A percentile compares a stretch with the other conserved stretches of the same genome.
phyloP scores from a whole-genome alignment of 257 asterid species.

The Datura wrightii region DNA sequence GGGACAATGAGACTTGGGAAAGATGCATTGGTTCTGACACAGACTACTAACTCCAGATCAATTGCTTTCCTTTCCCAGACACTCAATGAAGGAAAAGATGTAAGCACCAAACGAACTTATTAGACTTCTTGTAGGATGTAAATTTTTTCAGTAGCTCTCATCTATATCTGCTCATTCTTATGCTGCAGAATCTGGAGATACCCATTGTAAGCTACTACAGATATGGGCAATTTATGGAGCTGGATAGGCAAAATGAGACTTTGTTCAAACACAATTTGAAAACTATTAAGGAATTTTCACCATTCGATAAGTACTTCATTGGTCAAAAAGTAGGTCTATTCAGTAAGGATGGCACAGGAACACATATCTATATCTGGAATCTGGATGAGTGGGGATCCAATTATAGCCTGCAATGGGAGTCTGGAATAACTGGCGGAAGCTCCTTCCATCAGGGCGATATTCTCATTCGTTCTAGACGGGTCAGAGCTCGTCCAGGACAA shows the following conservation, averaged over 20 bases:
- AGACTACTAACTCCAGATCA: constrained; percentile 72
- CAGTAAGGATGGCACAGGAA: constrained; percentile 63
- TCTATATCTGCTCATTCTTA: constrained; percentile 33
- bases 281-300: constrained; percentile 66
- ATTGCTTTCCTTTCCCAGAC: constrained; percentile 82
- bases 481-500: constrained; percentile 86
- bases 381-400: constrained; percentile 80
- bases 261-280: constrained; percentile 66
- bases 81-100: constrained; percentile 77
- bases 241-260: constrained; percentile 65
- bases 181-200: constrained; percentile 74
- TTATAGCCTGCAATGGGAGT: constrained; percentile 66
- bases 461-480: constrained; percentile 61
- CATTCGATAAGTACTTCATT: constrained; percentile 74
- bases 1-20: constrained; percentile 89
- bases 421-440: constrained; percentile 69
- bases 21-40: constrained; percentile 87
- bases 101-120: constrained; percentile 37
- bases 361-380: constrained; percentile 82
- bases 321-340: constrained; percentile 75
- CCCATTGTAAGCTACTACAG: constrained; percentile 77
- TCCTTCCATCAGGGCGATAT: constrained; percentile 79
- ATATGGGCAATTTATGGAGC: constrained; percentile 67
- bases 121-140: constrained; percentile 18
- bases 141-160: constrained; percentile 8